Evolutionary conservation across 2,329 filamentous ascomycete species (phyloP), one percentile per base, ranked within the genome.

Genomic region (Talaromyces sp.): DNA sequence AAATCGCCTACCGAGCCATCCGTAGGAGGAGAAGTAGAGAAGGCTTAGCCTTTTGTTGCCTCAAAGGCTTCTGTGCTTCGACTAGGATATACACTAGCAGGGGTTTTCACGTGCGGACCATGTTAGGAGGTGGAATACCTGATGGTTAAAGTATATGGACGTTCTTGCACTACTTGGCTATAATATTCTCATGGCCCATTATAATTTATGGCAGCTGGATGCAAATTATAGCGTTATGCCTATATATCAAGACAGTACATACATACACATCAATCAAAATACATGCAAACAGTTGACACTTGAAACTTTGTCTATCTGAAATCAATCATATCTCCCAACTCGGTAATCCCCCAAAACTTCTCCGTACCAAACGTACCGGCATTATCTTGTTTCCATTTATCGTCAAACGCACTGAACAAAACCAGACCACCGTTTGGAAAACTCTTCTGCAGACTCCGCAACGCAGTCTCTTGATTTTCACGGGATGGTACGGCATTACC

Each of bases 401-500:
- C 89, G 73, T 96, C 89, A 77, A 88, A 93, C 3, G 89, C 87
- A 29, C 88, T 89, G 76, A 95, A 93, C 24, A 96, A 78, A 65
- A 93, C 83, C 50, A 93, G 69, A 4, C 63, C 61, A 58, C 67
- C 65, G 3, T 72, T 71, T 0, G 77, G 69, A 70, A 91, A 91
- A 2, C 80, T 78, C 41, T 71, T 69, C 72, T 83, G 84, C 68
- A 96, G 84, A 26, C 86, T 87, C 6, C 77, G 72, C 38, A 96
- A 73, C 11, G 91, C 91, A 24, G 74, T 71, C 11, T 78, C 71
- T 73, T 96, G 91, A 65, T 92, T 86, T 11, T 80, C 76, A n/a
- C 77, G 68, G 13, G 86, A 85, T 0, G 91, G 89, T 1, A 93
- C 78, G n/a, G 90, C 90, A 19, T 71, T 69, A 2, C 85, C 84